Evolutionary conservation across 495 filamentous ascomycete species (phyloP), one percentile per base, ranked within the genome.

Genomic region (Talaromyces adpressus): DNA sequence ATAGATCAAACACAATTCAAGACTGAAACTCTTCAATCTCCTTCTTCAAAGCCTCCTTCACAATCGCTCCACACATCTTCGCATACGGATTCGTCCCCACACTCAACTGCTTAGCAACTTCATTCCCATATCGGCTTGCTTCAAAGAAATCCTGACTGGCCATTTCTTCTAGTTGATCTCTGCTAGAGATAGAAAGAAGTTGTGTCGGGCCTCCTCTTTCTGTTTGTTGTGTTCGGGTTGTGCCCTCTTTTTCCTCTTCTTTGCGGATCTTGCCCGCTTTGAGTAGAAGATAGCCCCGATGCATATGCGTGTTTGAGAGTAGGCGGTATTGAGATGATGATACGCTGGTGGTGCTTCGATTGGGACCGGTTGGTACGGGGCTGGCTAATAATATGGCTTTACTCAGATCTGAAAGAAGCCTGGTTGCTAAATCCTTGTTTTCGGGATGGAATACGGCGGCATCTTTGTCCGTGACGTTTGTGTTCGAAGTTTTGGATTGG

Each of bases 1-100:
- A 62, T 11, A 59, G 7, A 25, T 30, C 16, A 53, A 30, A 23
- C 60, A 53, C 14, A 51, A 23, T n/a, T 41, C n/a, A 70, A 18
- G 56, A 32, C 41, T 62, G 60, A 62, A 62, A 62, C 34, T 66
- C 72, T 66, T 68, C 72, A 59, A 77, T 70, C 75, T 96, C 92
- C 77, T 87, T 90, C 77, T 81, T 87, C 83, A 96, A 84, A 47
- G 90, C 91, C 77, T 93, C 89, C 73, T 85, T 87, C 11, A 96
- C 91, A 78, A 96, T 94, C 30, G 84, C 84, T 14, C 91, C 92
- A 75, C 92, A 96, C 70, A 95, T 80, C 79, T 92, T 95, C 27
- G 91, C 91, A 66, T 90, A 90, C 34, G 92, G 92, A 79, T 96
- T 96, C 49, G 87, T 90, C 73, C 82, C 81, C 53, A 94, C 91